A percentile compares a stretch with the other conserved stretches of the same genome.
Evolutionary conservation across 2,329 filamentous ascomycete species (phyloP).

Genomic region (Curvularia verruculosa): DNA sequence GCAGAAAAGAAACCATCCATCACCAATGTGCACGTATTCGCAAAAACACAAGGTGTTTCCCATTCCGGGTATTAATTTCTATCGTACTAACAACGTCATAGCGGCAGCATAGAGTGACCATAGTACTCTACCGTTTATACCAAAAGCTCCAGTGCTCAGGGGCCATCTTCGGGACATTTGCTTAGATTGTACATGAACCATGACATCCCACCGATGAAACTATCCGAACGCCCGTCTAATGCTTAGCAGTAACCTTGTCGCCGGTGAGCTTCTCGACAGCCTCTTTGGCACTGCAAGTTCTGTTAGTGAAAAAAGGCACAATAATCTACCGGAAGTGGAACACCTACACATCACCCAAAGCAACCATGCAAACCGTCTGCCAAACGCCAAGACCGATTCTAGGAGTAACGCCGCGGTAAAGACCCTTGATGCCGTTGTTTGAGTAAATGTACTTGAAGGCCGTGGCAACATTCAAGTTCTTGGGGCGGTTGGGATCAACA

Average conservation of each 20-base stretch:
- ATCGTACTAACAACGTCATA: conserved; percentile 8
- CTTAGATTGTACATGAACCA: conserved; percentile 9
- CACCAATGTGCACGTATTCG: background rate
- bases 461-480: conserved; percentile 97
- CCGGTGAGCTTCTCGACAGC: conserved; percentile 69
- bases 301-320: conserved; percentile 27
- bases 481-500: conserved; percentile 94
- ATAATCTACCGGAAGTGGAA: background rate
- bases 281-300: conserved; percentile 64
- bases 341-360: conserved; percentile 93
- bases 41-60: background rate
- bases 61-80: conserved; percentile 17
- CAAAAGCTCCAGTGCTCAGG: conserved; percentile 1
- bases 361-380: conserved; percentile 99
- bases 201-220: conserved; percentile 11
- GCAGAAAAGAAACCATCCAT: no score
- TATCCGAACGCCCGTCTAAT: conserved; percentile 55
- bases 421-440: conserved; percentile 84
- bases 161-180: conserved; percentile 5
- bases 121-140: conserved; percentile 3
- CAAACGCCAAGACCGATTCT: conserved; percentile 95
- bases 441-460: conserved; percentile 83
- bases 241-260: conserved; percentile 68
- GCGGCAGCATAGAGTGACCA: background rate
- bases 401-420: conserved; percentile 94